Conservation (phyloP, 2,329 filamentous ascomycete species). For the Verruconis gallopava region DNA sequence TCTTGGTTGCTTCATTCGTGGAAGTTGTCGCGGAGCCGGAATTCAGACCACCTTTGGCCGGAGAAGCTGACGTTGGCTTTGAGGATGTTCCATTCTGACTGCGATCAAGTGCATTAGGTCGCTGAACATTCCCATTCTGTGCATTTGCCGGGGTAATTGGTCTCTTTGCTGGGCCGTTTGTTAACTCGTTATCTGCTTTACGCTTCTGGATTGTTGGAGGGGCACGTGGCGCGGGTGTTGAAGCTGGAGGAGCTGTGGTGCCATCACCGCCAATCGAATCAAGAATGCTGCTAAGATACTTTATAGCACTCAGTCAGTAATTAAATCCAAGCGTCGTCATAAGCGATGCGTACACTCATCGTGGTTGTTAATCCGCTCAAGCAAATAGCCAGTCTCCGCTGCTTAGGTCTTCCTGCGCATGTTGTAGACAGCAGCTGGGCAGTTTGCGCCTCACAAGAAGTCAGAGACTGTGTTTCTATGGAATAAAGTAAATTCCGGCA, state of each 20-base stretch:
- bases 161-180: constrained; percentile 10
- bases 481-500: too few relatives aligned
- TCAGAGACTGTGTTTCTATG: too few relatives aligned
- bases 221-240: constrained; percentile 5
- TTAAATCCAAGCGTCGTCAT: not conserved
- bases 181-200: constrained; percentile 24
- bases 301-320: not conserved
- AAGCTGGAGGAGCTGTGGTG: constrained; percentile 5
- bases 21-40: constrained; percentile 24
- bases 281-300: constrained; percentile 24
- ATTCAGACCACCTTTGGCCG: constrained; percentile 17
- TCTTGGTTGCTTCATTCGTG: constrained; percentile 15
- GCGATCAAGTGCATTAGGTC: not conserved
- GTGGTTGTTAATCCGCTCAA: too few relatives aligned
- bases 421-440: constrained; percentile 1
- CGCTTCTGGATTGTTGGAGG: constrained; percentile 18
- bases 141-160: constrained; percentile 17
- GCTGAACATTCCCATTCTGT: constrained; percentile 3
- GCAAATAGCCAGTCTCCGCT: constrained; percentile 13
- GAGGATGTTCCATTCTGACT: not conserved
- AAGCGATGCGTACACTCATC: constrained; percentile 24
- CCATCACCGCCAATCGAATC: constrained; percentile 19
- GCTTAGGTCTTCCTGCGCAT: constrained; percentile 5
- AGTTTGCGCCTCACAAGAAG: too few relatives aligned
- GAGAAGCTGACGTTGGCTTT: constrained; percentile 8